Evolutionary conservation across 208 protist genomes (phyloP).

Genomic region (Acanthamoeba castellanii): DNA sequence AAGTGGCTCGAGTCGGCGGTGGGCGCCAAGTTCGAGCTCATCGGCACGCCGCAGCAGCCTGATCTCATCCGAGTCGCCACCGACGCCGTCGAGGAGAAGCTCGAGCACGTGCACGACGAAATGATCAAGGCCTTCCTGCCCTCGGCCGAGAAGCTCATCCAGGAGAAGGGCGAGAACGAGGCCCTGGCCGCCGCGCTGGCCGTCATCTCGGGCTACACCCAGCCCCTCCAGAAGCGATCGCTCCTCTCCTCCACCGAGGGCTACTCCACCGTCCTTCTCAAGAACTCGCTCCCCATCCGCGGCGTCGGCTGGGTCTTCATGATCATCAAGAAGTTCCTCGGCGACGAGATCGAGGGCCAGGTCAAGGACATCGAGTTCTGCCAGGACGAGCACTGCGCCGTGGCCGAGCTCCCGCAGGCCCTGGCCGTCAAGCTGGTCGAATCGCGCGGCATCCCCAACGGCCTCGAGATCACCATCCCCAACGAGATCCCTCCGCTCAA

Average conservation of each 20-base stretch:
- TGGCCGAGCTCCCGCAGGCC: slow-evolving; percentile 29
- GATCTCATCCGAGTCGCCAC: slow-evolving; percentile 39
- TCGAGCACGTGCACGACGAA: slow-evolving; percentile 56
- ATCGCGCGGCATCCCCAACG: not conserved
- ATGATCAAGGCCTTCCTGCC: slow-evolving; percentile 58
- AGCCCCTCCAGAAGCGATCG: slow-evolving; percentile 40
- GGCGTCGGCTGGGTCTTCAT: slow-evolving; percentile 56
- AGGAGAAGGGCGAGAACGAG: slow-evolving; percentile 18
- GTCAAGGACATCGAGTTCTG: slow-evolving; percentile 63
- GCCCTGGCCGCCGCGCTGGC: slow-evolving; percentile 68
- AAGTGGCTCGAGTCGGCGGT: slow-evolving; percentile 37
- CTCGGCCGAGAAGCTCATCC: slow-evolving; percentile 66
- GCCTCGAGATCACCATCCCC: not conserved
- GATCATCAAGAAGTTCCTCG: slow-evolving; percentile 58
- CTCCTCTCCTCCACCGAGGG: slow-evolving; percentile 22
- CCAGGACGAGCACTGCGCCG: slow-evolving; percentile 31
- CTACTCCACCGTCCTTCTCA: slow-evolving; percentile 60
- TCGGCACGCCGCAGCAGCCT: slow-evolving; percentile 42
- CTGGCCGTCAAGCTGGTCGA: not conserved
- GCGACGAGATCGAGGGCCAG: not conserved
- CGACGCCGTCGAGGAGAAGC: slow-evolving; percentile 38
- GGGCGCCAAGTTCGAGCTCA: slow-evolving; percentile 58
- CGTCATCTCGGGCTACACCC: slow-evolving; percentile 69
- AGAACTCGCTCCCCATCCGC: slow-evolving; percentile 26
- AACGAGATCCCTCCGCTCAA: slow-evolving; percentile 43